Base-by-base conservation (phyloP, 306 rosid species). In the Hippophae gyantsensis region DNA sequence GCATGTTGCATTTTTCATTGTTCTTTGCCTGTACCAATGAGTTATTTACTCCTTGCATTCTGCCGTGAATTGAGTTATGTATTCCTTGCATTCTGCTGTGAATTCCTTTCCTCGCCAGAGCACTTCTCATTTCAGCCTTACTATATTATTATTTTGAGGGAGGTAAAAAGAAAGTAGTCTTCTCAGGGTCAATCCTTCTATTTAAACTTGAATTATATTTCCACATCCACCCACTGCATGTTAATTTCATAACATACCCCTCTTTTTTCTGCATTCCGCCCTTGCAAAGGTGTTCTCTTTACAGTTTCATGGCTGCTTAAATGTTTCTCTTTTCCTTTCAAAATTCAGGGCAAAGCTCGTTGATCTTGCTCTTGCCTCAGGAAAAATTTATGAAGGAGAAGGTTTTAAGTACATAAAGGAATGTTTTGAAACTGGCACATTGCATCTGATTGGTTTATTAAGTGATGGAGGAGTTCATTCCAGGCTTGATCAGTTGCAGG, bases 391-490 rank as follows among this genome's bases (percentile, higher is more conserved):
- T 13, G 83, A 80, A 0, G 99, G 85, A 45, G 95, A 82, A 58
- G 99, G 99, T 52, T 93, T 88, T 71, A 84, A 84, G 52, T 93
- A 88, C 74, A 74, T 93, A 26, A 75, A 84, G 68, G 89, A 84
- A 77, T 66, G 68, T 46, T 87, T 90, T 48, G 81, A 61, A 43
- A 82, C 60, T 3, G 79, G 83, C 58, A 90, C 95, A 7, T 81
- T 90, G 78, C 97, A 90, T 90, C 94, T 90, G 57, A 84, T 90
- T 65, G 97, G 97, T 48, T 69, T 90, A 27, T 58, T 86, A 72
- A 90, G 95, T 68, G 94, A 90, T 50, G 97, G 97, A 45, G 97
- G 97, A 61, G 97, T 90, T 54, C 95, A 90, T 71, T 90, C 95
- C 41, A 64, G 95, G 66, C 82, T 90, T 42, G 94, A 90, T 71